Conservation (phyloP, 805 yeast genomes). For the Wickerhamomyces sydowiorum region DNA sequence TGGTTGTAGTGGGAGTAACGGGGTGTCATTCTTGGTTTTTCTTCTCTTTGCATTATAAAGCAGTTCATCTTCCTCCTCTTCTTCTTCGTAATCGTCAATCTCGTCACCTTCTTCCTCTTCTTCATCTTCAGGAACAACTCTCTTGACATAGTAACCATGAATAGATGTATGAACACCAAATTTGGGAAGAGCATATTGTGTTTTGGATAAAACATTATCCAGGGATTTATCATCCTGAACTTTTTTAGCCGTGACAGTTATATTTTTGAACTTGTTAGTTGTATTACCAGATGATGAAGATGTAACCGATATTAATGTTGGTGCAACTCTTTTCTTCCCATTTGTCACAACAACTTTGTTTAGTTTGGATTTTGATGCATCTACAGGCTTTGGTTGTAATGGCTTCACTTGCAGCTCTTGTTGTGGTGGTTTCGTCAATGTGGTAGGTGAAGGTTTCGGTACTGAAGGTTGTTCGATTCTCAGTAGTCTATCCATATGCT, state of each 20-base stretch:
- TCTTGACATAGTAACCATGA: constrained; percentile 41
- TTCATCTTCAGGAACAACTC: constrained; percentile 20
- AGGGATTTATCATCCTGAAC: constrained; percentile 2
- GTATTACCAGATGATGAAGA: constrained; percentile 16
- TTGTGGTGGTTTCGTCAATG: constrained; percentile 4
- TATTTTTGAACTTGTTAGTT: constrained; percentile 11
- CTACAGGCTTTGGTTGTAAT: constrained; percentile 1
- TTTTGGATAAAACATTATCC: constrained; percentile 30
- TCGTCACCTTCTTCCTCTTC: constrained; percentile 22
- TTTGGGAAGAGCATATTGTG: constrained; percentile 51
- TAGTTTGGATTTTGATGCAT: constrained; percentile 14
- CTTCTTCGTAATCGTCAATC: constrained; percentile 35
- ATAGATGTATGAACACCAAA: constrained; percentile 62
- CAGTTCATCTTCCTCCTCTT: constrained; percentile 26
- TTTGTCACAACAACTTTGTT: constrained; percentile 62
- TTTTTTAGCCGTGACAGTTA: constrained; percentile 9
- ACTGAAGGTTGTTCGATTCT: constrained; percentile 19
- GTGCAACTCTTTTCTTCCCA: constrained; percentile 73
- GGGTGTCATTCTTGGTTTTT: constrained; percentile 25
- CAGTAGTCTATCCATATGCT: constrained; percentile 38
- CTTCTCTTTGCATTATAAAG: constrained; percentile 28
- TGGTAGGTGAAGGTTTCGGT: constrained; percentile 2
- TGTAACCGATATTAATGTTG: constrained; percentile 51
- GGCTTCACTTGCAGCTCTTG: not conserved
- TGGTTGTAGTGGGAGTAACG: constrained; percentile 11